Percentiles rank a stretch among this genome's conserved stretches.
Evolutionary conservation across 305 asterid genomes (phyloP).

Genomic region (Fraxinus latifolia): DNA sequence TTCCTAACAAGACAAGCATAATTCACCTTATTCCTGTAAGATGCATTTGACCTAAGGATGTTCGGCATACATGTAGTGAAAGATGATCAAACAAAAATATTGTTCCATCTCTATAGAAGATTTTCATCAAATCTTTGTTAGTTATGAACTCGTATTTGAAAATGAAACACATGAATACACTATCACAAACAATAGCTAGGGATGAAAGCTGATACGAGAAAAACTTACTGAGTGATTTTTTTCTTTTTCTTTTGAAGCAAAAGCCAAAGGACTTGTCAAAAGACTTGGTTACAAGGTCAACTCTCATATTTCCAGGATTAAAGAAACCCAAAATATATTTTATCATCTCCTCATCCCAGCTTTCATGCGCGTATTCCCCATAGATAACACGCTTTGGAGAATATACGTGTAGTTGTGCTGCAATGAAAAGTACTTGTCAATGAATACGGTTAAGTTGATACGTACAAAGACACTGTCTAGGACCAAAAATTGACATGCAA

Average conservation of each 20-base stretch:
- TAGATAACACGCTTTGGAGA: neutral
- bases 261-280: conserved; percentile 31
- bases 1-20: neutral
- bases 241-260: too few relatives aligned
- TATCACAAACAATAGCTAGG: conserved; percentile 5
- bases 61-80: neutral
- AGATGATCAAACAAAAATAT: neutral
- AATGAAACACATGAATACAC: conserved; percentile 6
- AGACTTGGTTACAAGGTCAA: conserved; percentile 68
- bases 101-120: neutral
- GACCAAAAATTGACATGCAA: neutral
- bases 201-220: neutral
- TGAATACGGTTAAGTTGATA: conserved; percentile 7
- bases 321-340: conserved; percentile 60
- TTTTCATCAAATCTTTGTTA: neutral
- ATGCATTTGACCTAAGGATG: neutral
- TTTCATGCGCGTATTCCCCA: conserved; percentile 2
- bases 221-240: conserved; percentile 41
- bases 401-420: neutral
- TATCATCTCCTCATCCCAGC: conserved; percentile 75
- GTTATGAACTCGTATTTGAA: conserved; percentile 1
- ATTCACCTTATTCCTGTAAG: conserved; percentile 16
- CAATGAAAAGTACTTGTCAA: neutral
- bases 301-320: conserved; percentile 77
- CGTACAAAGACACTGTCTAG: neutral